phyloP scores from a whole-genome alignment of 805 yeast genomes.

The Scheffersomyces spartinae region DNA sequence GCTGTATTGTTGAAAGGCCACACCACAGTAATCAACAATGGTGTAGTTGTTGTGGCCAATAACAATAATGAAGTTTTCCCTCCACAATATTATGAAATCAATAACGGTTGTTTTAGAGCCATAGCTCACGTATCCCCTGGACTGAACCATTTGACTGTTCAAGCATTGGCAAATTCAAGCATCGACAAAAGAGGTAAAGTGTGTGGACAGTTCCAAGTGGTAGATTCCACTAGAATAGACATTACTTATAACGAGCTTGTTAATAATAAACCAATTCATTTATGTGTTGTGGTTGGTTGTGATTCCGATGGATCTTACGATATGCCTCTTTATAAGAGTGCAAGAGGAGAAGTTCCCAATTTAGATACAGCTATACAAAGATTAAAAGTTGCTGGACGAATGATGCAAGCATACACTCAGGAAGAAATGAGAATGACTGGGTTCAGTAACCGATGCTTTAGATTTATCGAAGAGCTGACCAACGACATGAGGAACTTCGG shows the following conservation, averaged over 20 bases:
- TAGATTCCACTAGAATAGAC: conserved; percentile 10
- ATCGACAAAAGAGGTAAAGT: background rate
- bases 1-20: conserved; percentile 24
- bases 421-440: conserved; percentile 80
- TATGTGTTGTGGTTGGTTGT: conserved; percentile 62
- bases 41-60: conserved; percentile 21
- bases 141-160: conserved; percentile 43
- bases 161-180: conserved; percentile 21
- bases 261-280: conserved; percentile 67
- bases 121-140: conserved; percentile 62
- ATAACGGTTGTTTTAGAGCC: conserved; percentile 63
- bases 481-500: too few species aligned
- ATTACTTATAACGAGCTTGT: conserved; percentile 44
- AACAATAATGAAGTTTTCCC: conserved; percentile 41
- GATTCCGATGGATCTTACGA: conserved; percentile 70
- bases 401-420: conserved; percentile 85
- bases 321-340: conserved; percentile 40
- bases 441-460: conserved; percentile 68
- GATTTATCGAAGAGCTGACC: conserved; percentile 56
- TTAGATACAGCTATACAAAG: conserved; percentile 63
- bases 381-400: conserved; percentile 68
- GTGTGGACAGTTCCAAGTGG: conserved; percentile 6
- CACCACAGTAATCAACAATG: conserved; percentile 9
- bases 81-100: conserved; percentile 58
- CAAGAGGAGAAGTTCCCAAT: conserved; percentile 48